These are phyloP conservation scores for Flagelloscypha sp. DNA, from an alignment of 768 basidiomycete genomes.

Conservation along the genomic window DNA sequence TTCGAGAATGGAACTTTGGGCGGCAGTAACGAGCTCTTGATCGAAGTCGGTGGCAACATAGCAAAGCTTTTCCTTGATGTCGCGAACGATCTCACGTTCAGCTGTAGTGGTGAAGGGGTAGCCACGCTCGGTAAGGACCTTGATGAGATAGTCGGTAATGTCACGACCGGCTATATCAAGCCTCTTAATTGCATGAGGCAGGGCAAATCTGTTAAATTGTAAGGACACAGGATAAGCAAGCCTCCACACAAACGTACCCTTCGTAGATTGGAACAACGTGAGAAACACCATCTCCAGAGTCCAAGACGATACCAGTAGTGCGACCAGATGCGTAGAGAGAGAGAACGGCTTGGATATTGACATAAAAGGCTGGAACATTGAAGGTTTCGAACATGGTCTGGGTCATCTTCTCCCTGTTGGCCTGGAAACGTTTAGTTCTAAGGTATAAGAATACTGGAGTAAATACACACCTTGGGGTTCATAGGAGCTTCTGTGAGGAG, in stretches of 20 bases:
- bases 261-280: constrained; percentile 98
- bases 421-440: too few species aligned
- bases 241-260: constrained; percentile 24
- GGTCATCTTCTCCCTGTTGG: constrained; percentile 69
- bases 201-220: constrained; percentile 44
- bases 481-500: constrained; percentile 66
- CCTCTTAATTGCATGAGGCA: constrained; percentile 90
- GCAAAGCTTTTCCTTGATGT: constrained; percentile 80
- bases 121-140: constrained; percentile 53
- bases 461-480: constrained; percentile 56
- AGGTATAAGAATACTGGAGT: too few species aligned
- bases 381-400: constrained; percentile 79
- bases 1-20: constrained; percentile 82
- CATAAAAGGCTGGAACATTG: constrained; percentile 69
- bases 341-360: constrained; percentile 65
- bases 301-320: constrained; percentile 90
- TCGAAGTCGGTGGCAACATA: constrained; percentile 94
- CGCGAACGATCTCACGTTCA: constrained; percentile 59
- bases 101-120: constrained; percentile 65
- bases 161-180: constrained; percentile 92
- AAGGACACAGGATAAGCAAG: background rate
- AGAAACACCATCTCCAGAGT: constrained; percentile 94
- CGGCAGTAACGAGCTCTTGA: constrained; percentile 86
- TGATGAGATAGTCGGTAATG: constrained; percentile 68
- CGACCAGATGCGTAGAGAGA: constrained; percentile 89